A percentile compares a stretch with the other conserved stretches of the same genome.
Conservation (phyloP, 1,139 yeast species). For the Taphrina flavorubra region DNA sequence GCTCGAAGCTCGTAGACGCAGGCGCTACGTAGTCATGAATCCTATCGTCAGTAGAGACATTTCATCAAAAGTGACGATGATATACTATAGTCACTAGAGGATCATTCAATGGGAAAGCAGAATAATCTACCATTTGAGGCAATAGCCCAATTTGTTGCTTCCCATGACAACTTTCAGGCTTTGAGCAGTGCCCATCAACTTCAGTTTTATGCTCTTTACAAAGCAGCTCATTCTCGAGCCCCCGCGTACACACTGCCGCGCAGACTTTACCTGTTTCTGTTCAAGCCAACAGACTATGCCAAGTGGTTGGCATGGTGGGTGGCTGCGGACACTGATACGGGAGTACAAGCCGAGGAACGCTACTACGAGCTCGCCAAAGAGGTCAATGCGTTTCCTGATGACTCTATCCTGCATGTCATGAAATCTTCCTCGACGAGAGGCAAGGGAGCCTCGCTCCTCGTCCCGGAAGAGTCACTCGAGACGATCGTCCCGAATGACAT, state of each 20-base stretch:
- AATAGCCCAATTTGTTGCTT: conserved; percentile 26
- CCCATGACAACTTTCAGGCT: conserved; percentile 10
- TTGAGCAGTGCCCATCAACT: conserved; percentile 1
- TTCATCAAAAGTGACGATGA: too few relatives aligned
- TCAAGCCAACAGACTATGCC: conserved; percentile 1
- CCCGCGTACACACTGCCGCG: conserved; percentile 12
- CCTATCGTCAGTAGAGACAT: too few relatives aligned
- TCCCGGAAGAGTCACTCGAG: neutral
- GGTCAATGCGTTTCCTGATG: conserved; percentile 30
- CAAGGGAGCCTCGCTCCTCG: conserved; percentile 2
- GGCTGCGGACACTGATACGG: conserved; percentile 1
- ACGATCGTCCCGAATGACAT: neutral
- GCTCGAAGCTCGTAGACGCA: too few relatives aligned
- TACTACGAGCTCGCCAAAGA: conserved; percentile 19
- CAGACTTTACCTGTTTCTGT: conserved; percentile 13
- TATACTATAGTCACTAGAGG: neutral
- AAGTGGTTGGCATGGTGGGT: conserved; percentile 36
- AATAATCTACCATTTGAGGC: conserved; percentile 22
- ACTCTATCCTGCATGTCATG: conserved; percentile 5
- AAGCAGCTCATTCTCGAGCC: conserved; percentile 20
- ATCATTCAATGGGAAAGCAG: neutral
- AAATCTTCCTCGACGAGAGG: neutral
- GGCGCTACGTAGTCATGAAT: too few relatives aligned
- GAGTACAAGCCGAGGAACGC: conserved; percentile 2
- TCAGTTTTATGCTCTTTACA: conserved; percentile 30